Conservation (phyloP, 805 yeast species). For the Zygoascus bituminiphila region DNA sequence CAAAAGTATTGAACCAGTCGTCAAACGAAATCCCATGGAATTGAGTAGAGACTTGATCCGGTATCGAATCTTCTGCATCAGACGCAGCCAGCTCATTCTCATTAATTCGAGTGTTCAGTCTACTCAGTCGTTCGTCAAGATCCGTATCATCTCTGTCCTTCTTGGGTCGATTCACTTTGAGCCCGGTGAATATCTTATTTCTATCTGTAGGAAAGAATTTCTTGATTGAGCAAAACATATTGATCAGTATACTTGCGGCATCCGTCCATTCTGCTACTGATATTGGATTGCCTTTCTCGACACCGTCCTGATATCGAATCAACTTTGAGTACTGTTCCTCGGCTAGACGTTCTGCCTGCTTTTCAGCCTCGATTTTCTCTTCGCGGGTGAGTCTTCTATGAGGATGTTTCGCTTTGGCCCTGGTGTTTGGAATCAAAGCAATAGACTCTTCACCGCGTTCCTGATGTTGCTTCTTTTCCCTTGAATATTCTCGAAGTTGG, state of each 20-base stretch:
- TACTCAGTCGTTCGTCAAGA: slow-evolving; percentile 48
- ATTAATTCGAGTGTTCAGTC: slow-evolving; percentile 13
- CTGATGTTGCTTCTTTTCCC: neutral
- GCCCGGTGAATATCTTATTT: slow-evolving; percentile 58
- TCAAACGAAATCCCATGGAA: slow-evolving; percentile 72
- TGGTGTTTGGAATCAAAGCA: slow-evolving; percentile 1
- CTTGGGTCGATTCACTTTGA: slow-evolving; percentile 41
- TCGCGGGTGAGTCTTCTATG: slow-evolving; percentile 22
- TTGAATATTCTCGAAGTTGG: slow-evolving; percentile 13
- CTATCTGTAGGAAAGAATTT: slow-evolving; percentile 74
- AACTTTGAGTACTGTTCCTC: slow-evolving; percentile 48
- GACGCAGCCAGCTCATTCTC: slow-evolving; percentile 28
- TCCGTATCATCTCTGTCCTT: slow-evolving; percentile 39
- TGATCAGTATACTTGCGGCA: slow-evolving; percentile 72
- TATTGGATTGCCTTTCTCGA: slow-evolving; percentile 44
- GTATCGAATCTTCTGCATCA: slow-evolving; percentile 24
- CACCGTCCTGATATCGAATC: slow-evolving; percentile 41
- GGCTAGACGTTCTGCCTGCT: slow-evolving; percentile 49
- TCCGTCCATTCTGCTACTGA: slow-evolving; percentile 77
- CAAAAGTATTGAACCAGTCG: slow-evolving; percentile 78
- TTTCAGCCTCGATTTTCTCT: slow-evolving; percentile 49
- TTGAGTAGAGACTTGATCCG: slow-evolving; percentile 29
- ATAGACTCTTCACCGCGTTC: neutral
- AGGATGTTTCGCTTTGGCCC: slow-evolving; percentile 1
- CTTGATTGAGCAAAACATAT: slow-evolving; percentile 68